Base-by-base conservation (phyloP, 352 stramenopile genomes). In the Thraustochytrium striatum region DNA sequence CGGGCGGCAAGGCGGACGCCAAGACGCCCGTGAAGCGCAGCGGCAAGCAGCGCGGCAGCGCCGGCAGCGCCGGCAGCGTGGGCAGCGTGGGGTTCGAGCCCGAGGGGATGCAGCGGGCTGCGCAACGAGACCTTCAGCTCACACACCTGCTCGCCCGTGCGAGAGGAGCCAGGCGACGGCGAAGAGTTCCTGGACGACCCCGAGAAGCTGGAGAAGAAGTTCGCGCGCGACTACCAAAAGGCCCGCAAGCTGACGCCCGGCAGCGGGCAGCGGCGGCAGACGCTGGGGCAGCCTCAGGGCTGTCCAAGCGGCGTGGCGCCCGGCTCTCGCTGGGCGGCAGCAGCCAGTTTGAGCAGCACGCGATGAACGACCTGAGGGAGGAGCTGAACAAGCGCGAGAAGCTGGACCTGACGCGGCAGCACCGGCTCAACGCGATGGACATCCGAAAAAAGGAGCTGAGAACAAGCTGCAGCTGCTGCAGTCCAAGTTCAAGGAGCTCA, bases 341-440 rank as follows among this genome's bases (percentile, higher is more conserved):
- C 16, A 25, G 16, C 47, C 16, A 25, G 11, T 70, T 32, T 9
- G 65, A 75, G 52, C n/a, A 11, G 33, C 65, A 75, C 50, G 19
- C 50, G 8, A 30, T 75, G 50, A 41, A 61, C 30, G 65, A 75
- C 16, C 50, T 75, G 16, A 75, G 61, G 52, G 65, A 62, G 52
- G 65, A 75, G 65, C 65, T 75, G 13, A 39, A 13, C 52, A 58
- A 75, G 50, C 65, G 65, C 39, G 65, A 75, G 50, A 75, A 75
- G 41, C 65, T 75, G 13, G 65, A 75, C 13, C 50, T 35, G 13
- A 75, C 65, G 21, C 44, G 65, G 19, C 65, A 75, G 36, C 43
- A 75, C 30, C 44, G 65, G 8, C 41, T 75, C n/a, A 75, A 75
- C 65, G 65, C 30, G 32, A 58, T 75, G 65, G 65, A 75, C 52